A percentile compares a stretch with the other conserved stretches of the same genome.
phyloP scores from a whole-genome alignment of 805 yeast species.

The Deakozyma indianensis region DNA sequence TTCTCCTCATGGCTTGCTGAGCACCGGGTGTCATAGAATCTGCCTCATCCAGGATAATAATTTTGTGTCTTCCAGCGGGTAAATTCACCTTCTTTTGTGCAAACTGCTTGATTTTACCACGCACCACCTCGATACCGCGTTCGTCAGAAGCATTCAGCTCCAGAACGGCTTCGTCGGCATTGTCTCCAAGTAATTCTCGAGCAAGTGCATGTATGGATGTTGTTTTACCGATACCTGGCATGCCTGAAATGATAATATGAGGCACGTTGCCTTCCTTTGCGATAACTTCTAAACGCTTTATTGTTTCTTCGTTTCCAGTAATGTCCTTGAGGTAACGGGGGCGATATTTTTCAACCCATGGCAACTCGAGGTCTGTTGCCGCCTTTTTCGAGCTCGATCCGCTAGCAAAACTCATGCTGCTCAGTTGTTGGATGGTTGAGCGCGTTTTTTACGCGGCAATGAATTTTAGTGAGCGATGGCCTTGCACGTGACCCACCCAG shows the following conservation, averaged over 20 bases:
- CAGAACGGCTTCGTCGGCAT: conserved; percentile 67
- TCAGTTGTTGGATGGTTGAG: too few relatives aligned
- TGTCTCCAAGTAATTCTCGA: conserved; percentile 59
- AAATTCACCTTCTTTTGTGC: conserved; percentile 85
- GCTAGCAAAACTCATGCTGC: not conserved
- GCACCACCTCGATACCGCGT: conserved; percentile 91
- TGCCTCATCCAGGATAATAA: conserved; percentile 87
- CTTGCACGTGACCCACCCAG: too few relatives aligned
- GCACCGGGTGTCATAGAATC: conserved; percentile 97
- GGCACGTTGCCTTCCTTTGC: conserved; percentile 95
- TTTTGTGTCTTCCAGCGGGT: conserved; percentile 84
- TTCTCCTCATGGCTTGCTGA: conserved; percentile 84
- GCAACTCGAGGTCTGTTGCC: not conserved
- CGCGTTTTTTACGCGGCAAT: too few relatives aligned
- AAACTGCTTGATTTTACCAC: conserved; percentile 87
- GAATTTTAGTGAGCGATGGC: too few relatives aligned
- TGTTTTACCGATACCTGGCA: conserved; percentile 96
- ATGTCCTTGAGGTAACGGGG: conserved; percentile 68
- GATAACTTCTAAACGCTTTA: conserved; percentile 68
- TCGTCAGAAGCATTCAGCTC: conserved; percentile 96
- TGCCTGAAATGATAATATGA: conserved; percentile 81
- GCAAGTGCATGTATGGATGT: conserved; percentile 89
- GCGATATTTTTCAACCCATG: conserved; percentile 89
- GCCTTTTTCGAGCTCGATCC: not conserved
- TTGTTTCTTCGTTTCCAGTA: conserved; percentile 87